A percentile compares a stretch with the other conserved stretches of the same genome.
Evolutionary conservation across 192 early-diverging fungal species (phyloP).

Genomic region (Phlyctochytrium bullatum): DNA sequence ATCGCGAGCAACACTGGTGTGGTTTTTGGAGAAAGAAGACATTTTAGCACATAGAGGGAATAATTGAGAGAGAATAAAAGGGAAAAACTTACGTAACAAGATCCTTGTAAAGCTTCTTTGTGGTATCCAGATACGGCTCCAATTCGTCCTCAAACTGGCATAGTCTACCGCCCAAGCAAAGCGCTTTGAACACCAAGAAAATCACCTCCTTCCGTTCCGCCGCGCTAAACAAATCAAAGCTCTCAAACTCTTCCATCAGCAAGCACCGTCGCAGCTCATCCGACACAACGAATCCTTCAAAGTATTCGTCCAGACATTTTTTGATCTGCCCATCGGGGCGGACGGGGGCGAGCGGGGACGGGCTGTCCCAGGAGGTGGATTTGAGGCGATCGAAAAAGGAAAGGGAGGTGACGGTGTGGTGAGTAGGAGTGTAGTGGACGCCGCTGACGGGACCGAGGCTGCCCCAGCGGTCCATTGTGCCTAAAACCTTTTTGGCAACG

Average conservation of each 20-base stretch:
- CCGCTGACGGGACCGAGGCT: conserved; percentile 36
- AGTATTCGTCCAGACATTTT: conserved; percentile 53
- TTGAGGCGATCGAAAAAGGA: conserved; percentile 45
- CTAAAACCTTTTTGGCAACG: conserved; percentile 25
- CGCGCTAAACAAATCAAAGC: conserved; percentile 33
- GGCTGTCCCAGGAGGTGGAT: not conserved
- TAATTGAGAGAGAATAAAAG: too few species aligned
- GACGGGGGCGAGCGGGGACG: conserved; percentile 29
- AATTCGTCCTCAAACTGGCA: conserved; percentile 58
- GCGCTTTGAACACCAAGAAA: conserved; percentile 49
- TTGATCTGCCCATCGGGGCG: conserved; percentile 41
- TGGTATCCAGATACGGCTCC: conserved; percentile 42
- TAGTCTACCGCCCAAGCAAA: conserved; percentile 47
- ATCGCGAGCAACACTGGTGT: conserved; percentile 38
- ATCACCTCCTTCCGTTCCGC: conserved; percentile 51
- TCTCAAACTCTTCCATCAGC: conserved; percentile 34
- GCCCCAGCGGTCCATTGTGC: conserved; percentile 42
- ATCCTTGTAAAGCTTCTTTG: conserved; percentile 53
- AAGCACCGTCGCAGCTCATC: conserved; percentile 52
- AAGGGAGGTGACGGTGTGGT: conserved; percentile 38
- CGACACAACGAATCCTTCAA: conserved; percentile 40
- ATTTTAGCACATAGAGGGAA: too few species aligned
- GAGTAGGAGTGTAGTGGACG: conserved; percentile 34
- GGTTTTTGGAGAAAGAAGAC: not conserved
- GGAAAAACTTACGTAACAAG: conserved; percentile 45